A percentile compares a stretch with the other conserved stretches of the same genome.
Conservation (phyloP, 108 stramenopile species). For the Skeletonema marinoi region DNA sequence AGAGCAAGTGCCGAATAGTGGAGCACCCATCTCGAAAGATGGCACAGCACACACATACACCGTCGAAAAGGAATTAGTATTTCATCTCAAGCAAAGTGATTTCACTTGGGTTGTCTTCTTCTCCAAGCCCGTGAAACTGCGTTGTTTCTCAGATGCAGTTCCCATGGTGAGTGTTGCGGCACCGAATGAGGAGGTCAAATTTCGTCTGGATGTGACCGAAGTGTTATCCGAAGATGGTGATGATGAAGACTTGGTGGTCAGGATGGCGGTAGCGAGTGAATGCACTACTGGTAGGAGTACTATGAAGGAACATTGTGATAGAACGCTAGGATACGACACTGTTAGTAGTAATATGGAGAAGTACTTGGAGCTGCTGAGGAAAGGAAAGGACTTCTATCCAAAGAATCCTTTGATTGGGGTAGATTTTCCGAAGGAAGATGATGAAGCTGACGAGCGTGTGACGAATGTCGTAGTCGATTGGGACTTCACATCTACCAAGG, state of each 20-base stretch:
- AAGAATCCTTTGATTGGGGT: constrained; percentile 51
- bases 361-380: constrained; percentile 39
- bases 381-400: constrained; percentile 35
- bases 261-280: constrained; percentile 78
- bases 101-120: constrained; percentile 93
- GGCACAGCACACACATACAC: constrained; percentile 27
- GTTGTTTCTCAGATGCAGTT: constrained; percentile 49
- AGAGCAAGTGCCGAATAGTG: constrained; percentile 29
- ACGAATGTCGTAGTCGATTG: constrained; percentile 63
- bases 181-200: constrained; percentile 19
- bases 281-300: constrained; percentile 74
- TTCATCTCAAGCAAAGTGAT: constrained; percentile 74
- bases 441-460: constrained; percentile 22
- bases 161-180: constrained; percentile 30
- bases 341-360: constrained; percentile 31
- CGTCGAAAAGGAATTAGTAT: constrained; percentile 70
- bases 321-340: constrained; percentile 36
- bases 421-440: constrained; percentile 31
- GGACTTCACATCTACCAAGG: constrained; percentile 48
- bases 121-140: constrained; percentile 77
- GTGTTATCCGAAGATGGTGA: constrained; percentile 13
- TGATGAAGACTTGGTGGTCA: constrained; percentile 57
- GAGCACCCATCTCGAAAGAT: constrained; percentile 27
- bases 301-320: constrained; percentile 44
- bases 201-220: constrained; percentile 43